phyloP scores from a whole-genome alignment of 768 basidiomycete genomes.

The Trametes meyenii region DNA sequence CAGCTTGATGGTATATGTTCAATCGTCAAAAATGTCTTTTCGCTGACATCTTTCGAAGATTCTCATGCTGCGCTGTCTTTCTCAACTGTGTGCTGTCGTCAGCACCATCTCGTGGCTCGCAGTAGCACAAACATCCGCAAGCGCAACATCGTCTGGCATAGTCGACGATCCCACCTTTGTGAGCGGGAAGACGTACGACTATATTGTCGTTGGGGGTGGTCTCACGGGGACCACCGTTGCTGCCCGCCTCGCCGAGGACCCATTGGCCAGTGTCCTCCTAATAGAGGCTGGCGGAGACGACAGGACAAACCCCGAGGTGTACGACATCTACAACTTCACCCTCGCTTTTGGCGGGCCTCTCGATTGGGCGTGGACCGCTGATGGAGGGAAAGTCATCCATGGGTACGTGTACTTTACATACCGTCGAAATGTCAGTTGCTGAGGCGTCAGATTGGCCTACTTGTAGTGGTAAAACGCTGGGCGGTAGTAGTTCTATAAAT shows the following conservation, averaged over 20 bases:
- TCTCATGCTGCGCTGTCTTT: too few relatives aligned
- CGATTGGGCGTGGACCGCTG: constrained; percentile 36
- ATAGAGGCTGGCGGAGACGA: constrained; percentile 56
- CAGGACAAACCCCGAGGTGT: constrained; percentile 46
- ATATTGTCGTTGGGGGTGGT: constrained; percentile 44
- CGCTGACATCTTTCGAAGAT: too few relatives aligned
- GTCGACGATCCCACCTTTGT: too few relatives aligned
- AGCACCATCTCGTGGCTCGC: too few relatives aligned
- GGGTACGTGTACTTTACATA: constrained; percentile 38
- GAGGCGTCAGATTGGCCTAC: too few relatives aligned
- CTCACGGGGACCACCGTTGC: constrained; percentile 54
- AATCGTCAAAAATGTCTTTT: too few relatives aligned
- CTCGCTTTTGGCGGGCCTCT: constrained; percentile 46
- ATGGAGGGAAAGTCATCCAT: constrained; percentile 25
- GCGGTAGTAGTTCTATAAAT: constrained; percentile 37
- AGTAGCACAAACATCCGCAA: too few relatives aligned
- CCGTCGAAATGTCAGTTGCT: too few relatives aligned
- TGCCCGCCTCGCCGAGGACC: constrained; percentile 48
- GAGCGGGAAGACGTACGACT: constrained; percentile 31
- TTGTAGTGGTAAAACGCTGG: constrained; percentile 47
- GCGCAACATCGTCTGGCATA: too few relatives aligned
- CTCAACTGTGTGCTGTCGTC: too few relatives aligned
- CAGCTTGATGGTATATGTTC: too few relatives aligned
- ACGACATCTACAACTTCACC: constrained; percentile 52
- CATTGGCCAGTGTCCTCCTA: constrained; percentile 45